A percentile compares a stretch with the other conserved stretches of the same genome.
Conservation (phyloP, 768 basidiomycete genomes). For the Kwoniella bestiolae region DNA sequence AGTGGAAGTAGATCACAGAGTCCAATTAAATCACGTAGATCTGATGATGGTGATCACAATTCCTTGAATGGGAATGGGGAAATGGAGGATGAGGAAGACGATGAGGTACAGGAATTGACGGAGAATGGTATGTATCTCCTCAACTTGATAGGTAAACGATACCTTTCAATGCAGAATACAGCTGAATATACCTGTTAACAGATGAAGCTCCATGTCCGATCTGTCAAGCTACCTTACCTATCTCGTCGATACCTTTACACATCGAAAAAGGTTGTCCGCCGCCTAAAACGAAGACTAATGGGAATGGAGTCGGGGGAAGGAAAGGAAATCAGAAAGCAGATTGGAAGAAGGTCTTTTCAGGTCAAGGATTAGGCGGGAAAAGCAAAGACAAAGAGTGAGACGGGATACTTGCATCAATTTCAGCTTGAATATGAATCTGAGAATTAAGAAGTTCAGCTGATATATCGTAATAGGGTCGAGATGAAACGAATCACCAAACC, state of each 20-base stretch:
- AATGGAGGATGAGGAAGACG: constrained; percentile 22
- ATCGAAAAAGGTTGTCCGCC: constrained; percentile 67
- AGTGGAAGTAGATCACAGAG: constrained; percentile 25
- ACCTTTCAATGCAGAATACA: background rate
- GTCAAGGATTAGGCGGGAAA: constrained; percentile 20
- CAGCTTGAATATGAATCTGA: background rate
- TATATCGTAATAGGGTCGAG: constrained; percentile 21
- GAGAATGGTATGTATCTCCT: constrained; percentile 40
- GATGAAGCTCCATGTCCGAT: constrained; percentile 66
- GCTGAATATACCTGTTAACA: constrained; percentile 11
- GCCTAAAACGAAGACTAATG: constrained; percentile 26
- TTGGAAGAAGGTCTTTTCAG: constrained; percentile 54
- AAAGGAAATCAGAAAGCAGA: constrained; percentile 46
- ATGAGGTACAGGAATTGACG: constrained; percentile 23
- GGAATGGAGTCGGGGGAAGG: background rate
- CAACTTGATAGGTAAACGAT: too few relatives aligned
- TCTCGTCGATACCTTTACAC: constrained; percentile 66
- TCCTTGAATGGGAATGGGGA: too few relatives aligned
- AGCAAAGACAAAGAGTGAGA: background rate
- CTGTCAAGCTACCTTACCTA: constrained; percentile 63
- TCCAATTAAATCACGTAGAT: constrained; percentile 20
- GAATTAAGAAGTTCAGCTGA: background rate
- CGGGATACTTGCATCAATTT: background rate
- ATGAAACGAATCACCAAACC: constrained; percentile 52
- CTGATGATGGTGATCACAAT: background rate